Conservation (phyloP, 2,329 filamentous ascomycete genomes). For the Arthrinium phaeospermum region DNA sequence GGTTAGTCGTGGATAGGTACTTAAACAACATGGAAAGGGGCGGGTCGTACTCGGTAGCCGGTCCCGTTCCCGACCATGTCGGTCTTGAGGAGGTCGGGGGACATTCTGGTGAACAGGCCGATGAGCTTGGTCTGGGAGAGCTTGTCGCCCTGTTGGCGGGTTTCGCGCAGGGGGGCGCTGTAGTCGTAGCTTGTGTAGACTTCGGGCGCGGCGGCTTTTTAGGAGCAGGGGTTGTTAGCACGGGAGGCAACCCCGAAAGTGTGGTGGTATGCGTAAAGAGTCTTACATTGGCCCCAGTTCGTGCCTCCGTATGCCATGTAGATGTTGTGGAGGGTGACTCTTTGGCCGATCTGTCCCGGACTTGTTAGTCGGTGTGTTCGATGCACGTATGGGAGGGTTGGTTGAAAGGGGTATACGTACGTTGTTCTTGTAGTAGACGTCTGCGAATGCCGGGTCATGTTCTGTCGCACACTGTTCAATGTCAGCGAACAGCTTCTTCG, state of each 20-base stretch:
- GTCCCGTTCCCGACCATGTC: conserved; percentile 62
- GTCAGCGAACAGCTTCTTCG: too few species aligned
- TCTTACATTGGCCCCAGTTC: conserved; percentile 56
- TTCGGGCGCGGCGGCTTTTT: conserved; percentile 47
- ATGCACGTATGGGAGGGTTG: neutral
- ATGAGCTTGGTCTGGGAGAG: conserved; percentile 61
- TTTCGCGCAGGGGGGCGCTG: conserved; percentile 57
- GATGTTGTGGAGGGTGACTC: conserved; percentile 52
- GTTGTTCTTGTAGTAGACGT: conserved; percentile 63
- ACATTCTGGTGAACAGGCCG: conserved; percentile 58
- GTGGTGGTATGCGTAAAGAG: neutral
- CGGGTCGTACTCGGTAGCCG: conserved; percentile 37
- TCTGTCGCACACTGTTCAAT: conserved; percentile 15
- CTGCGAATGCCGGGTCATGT: conserved; percentile 51
- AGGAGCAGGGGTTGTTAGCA: conserved; percentile 15
- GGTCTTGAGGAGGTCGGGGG: conserved; percentile 55
- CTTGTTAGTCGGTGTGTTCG: too few species aligned
- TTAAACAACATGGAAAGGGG: too few species aligned
- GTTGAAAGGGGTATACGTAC: neutral
- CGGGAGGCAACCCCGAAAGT: neutral
- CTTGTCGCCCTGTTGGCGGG: conserved; percentile 57
- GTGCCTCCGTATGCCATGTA: conserved; percentile 63
- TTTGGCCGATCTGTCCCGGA: conserved; percentile 47
- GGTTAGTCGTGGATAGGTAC: neutral
- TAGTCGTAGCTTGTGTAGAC: conserved; percentile 55